Conservation (phyloP, 768 basidiomycete genomes). For the Epithele typhae region DNA sequence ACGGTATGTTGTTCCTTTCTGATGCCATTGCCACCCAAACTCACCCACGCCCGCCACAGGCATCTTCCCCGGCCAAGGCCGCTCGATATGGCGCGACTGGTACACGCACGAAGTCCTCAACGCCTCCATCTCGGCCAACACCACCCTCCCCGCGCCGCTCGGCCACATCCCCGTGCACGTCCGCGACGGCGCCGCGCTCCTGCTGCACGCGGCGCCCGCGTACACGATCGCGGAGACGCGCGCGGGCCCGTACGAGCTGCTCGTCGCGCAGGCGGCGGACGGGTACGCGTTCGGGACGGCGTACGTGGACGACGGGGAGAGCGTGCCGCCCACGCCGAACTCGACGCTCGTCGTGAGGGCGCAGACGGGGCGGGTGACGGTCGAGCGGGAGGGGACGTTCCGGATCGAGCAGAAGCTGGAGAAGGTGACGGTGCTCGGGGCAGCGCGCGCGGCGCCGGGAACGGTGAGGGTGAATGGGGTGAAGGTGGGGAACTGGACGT, state of each 20-base stretch:
- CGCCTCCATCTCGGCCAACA: conserved; percentile 35
- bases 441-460: conserved; percentile 27
- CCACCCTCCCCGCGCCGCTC: conserved; percentile 60
- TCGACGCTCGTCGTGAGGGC: conserved; percentile 45
- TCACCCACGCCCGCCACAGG: conserved; percentile 32
- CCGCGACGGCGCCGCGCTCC: conserved; percentile 60
- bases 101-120: conserved; percentile 59
- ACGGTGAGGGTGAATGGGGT: conserved; percentile 23
- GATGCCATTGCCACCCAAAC: not conserved
- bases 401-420: conserved; percentile 42
- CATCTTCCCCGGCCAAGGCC: conserved; percentile 60
- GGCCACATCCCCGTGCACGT: conserved; percentile 75
- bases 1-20: conserved; percentile 35
- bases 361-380: conserved; percentile 28
- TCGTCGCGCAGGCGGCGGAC: conserved; percentile 48
- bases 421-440: conserved; percentile 56
- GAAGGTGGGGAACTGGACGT: conserved; percentile 34
- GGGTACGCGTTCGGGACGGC: conserved; percentile 55
- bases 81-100: conserved; percentile 68
- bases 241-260: conserved; percentile 54
- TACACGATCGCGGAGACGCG: conserved; percentile 71
- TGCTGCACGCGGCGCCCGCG: conserved; percentile 56
- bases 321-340: conserved; percentile 50
- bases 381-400: conserved; percentile 39
- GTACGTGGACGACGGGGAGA: conserved; percentile 70